A percentile compares a stretch with the other conserved stretches of the same genome.
phyloP scores from a whole-genome alignment of 495 filamentous ascomycete genomes.

The Recurvomyces mirabilis region DNA sequence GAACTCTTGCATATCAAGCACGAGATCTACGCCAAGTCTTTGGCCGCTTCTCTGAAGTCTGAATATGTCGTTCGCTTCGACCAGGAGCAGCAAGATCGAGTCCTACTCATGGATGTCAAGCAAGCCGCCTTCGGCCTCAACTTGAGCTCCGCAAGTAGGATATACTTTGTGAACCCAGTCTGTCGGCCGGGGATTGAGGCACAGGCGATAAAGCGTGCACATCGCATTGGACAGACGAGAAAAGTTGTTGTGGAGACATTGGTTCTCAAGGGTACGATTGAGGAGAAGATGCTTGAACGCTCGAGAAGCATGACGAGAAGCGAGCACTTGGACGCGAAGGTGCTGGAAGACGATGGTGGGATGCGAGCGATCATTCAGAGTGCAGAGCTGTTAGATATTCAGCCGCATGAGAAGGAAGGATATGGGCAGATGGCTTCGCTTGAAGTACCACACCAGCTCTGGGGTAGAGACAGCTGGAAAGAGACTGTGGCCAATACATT shows the following conservation, averaged over 20 bases:
- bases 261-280: slow-evolving; percentile 59
- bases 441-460: slow-evolving; percentile 44
- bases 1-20: slow-evolving; percentile 42
- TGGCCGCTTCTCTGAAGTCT: slow-evolving; percentile 48
- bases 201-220: slow-evolving; percentile 84
- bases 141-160: slow-evolving; percentile 65
- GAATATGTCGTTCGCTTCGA: slow-evolving; percentile 73
- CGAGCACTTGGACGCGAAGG: slow-evolving; percentile 58
- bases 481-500: slow-evolving; percentile 7
- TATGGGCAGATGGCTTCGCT: slow-evolving; percentile 47
- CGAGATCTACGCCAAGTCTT: slow-evolving; percentile 62
- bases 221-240: slow-evolving; percentile 73
- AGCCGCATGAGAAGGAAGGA: slow-evolving; percentile 34
- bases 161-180: slow-evolving; percentile 88
- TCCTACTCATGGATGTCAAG: slow-evolving; percentile 80
- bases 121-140: slow-evolving; percentile 84
- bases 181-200: slow-evolving; percentile 78
- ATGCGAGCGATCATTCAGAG: slow-evolving; percentile 74
- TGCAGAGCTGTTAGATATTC: slow-evolving; percentile 52
- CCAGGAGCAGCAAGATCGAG: slow-evolving; percentile 47
- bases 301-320: slow-evolving; percentile 64
- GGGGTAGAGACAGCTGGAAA: slow-evolving; percentile 35
- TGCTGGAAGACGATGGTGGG: slow-evolving; percentile 60
- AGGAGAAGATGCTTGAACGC: slow-evolving; percentile 71
- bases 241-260: slow-evolving; percentile 82